Conservation (phyloP, 2,329 filamentous ascomycete genomes). For the Sporothrix globosa region DNA sequence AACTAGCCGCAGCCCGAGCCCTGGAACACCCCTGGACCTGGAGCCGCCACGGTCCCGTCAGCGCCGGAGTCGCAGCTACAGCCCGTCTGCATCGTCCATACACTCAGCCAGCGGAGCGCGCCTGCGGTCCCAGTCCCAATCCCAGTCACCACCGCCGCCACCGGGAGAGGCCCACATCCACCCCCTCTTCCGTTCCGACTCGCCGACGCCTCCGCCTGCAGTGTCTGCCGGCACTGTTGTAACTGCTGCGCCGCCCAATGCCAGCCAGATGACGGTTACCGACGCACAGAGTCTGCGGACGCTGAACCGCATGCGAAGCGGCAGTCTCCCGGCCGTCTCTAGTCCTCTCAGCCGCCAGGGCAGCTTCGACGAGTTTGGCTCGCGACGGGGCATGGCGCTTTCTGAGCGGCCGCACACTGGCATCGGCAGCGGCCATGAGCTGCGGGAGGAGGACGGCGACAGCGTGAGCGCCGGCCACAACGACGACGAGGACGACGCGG, state of each 20-base stretch:
- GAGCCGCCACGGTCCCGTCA: conserved; percentile 51
- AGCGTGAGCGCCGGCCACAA: conserved; percentile 29
- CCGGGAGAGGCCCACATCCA: conserved; percentile 71
- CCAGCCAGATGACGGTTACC: conserved; percentile 62
- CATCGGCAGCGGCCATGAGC: background rate
- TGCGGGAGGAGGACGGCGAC: conserved; percentile 6
- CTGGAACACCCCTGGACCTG: conserved; percentile 62
- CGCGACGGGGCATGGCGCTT: conserved; percentile 31
- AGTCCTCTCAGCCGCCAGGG: conserved; percentile 56
- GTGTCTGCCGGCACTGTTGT: conserved; percentile 69
- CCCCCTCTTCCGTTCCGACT: conserved; percentile 75
- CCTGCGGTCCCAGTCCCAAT: conserved; percentile 38
- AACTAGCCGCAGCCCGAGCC: conserved; percentile 66
- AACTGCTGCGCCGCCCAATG: conserved; percentile 65
- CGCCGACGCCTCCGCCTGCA: conserved; percentile 66
- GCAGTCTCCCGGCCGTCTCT: conserved; percentile 53
- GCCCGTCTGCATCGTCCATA: conserved; percentile 45
- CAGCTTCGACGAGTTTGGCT: conserved; percentile 54
- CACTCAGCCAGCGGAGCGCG: conserved; percentile 34
- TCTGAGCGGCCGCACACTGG: conserved; percentile 28
- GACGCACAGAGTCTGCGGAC: conserved; percentile 56
- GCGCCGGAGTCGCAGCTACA: conserved; percentile 57
- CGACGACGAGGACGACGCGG: conserved; percentile 38
- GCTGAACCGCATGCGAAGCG: conserved; percentile 59
- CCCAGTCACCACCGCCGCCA: conserved; percentile 39